Percentiles rank a stretch among this genome's conserved stretches.
Evolutionary conservation across 352 stramenopile species (phyloP).

Genomic region (Globisporangium nodosum): DNA sequence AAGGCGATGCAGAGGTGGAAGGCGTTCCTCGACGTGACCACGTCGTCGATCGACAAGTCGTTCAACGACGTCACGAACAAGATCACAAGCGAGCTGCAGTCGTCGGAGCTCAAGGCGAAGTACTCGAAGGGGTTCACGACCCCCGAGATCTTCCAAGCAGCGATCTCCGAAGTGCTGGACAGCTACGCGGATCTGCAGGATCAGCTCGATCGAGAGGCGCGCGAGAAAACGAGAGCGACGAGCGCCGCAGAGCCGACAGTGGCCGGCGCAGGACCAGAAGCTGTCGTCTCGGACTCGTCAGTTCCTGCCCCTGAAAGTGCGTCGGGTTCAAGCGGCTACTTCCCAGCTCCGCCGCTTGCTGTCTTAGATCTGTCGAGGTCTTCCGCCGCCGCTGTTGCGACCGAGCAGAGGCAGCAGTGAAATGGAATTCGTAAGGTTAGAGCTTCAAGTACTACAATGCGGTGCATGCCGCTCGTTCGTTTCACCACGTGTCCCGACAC

Average conservation of each 20-base stretch:
- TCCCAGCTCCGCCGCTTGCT: background rate
- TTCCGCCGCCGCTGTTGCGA: background rate
- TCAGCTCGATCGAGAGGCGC: conserved; percentile 20
- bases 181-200: conserved; percentile 33
- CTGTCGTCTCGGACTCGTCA: background rate
- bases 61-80: conserved; percentile 43
- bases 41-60: conserved; percentile 33
- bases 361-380: background rate
- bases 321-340: background rate
- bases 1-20: conserved; percentile 51
- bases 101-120: conserved; percentile 24
- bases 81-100: conserved; percentile 46
- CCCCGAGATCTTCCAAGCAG: conserved; percentile 36
- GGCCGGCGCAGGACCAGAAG: background rate
- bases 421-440: too few relatives aligned
- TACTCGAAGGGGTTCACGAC: conserved; percentile 63
- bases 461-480: too few relatives aligned
- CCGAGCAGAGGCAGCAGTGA: too few relatives aligned
- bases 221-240: conserved; percentile 5
- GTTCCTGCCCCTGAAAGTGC: background rate
- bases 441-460: too few relatives aligned
- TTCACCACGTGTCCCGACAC: too few relatives aligned
- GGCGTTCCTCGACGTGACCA: conserved; percentile 53
- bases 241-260: background rate
- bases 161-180: conserved; percentile 30